A percentile compares a stretch with the other conserved stretches of the same genome.
Conservation (phyloP, 192 early-diverging fungal genomes). For the Coemansia sp. region DNA sequence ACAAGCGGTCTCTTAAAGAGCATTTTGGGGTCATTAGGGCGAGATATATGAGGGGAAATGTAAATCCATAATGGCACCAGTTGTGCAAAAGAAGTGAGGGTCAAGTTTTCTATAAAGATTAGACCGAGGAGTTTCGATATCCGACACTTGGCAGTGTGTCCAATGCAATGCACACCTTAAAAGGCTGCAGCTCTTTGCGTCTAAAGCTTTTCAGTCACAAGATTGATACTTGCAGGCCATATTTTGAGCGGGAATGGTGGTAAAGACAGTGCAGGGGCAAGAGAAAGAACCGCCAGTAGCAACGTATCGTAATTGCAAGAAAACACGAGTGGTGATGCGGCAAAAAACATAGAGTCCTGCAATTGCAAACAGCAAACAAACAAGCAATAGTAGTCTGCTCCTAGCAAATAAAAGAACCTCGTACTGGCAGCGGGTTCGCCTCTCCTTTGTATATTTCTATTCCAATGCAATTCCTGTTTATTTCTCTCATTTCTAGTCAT, state of each 20-base stretch:
- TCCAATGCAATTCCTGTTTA: neutral
- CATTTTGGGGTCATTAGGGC: neutral
- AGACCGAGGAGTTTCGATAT: conserved; percentile 6
- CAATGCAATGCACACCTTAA: neutral
- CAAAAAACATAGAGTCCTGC: too few relatives aligned
- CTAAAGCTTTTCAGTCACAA: conserved; percentile 5
- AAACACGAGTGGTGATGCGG: neutral
- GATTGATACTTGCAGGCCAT: neutral
- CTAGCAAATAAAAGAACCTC: neutral
- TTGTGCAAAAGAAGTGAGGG: neutral
- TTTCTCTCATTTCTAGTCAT: neutral
- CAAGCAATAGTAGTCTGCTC: too few relatives aligned
- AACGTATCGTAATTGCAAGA: neutral
- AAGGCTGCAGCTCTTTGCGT: neutral
- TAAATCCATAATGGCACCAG: neutral
- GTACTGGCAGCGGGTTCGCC: neutral
- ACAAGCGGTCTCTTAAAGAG: neutral
- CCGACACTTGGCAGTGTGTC: conserved; percentile 2
- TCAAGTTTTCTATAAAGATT: neutral
- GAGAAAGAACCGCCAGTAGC: neutral
- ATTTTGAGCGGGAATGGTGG: neutral
- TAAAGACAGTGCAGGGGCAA: neutral
- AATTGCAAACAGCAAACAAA: too few relatives aligned
- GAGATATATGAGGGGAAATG: neutral
- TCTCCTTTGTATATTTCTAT: neutral